Evolutionary conservation across 148 eudicot genomes (phyloP).

Genomic region (Chenopodium formosanum): DNA sequence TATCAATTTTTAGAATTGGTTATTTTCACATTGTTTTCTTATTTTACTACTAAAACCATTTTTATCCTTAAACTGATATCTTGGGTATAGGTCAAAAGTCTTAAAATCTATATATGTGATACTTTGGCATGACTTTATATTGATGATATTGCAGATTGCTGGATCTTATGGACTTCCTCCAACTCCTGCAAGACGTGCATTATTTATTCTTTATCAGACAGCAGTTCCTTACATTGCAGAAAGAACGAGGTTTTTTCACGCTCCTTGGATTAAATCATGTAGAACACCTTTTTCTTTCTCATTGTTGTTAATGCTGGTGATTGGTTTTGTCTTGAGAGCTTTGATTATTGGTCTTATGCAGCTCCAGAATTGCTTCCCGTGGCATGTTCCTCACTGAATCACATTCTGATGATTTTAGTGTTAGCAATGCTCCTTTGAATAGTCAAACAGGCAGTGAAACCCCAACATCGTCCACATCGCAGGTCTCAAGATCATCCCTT

Average conservation of each 20-base stretch:
- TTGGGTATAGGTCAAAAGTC: not conserved
- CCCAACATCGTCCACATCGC: slow-evolving; percentile 47
- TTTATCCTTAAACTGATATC: not conserved
- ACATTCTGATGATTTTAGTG: slow-evolving; percentile 46
- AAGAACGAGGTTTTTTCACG: slow-evolving; percentile 61
- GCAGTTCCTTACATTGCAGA: slow-evolving; percentile 96
- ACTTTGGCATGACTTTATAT: not conserved
- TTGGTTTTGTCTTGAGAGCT: slow-evolving; percentile 4
- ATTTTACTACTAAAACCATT: not conserved
- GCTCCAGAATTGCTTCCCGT: slow-evolving; percentile 90
- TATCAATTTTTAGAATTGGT: not conserved
- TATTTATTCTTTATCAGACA: slow-evolving; percentile 84
- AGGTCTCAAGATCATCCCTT: slow-evolving; percentile 38
- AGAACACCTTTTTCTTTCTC: not conserved
- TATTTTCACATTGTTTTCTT: not conserved
- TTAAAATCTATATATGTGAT: not conserved
- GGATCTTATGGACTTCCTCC: slow-evolving; percentile 92
- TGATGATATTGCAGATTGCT: slow-evolving; percentile 61
- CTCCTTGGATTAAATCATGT: slow-evolving; percentile 1
- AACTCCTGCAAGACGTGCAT: slow-evolving; percentile 94
- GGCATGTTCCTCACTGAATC: slow-evolving; percentile 73
- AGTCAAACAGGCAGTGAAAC: slow-evolving; percentile 38
- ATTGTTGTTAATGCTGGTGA: not conserved
- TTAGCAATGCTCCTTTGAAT: slow-evolving; percentile 26
- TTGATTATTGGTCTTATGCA: no score